Evolutionary conservation across 2,329 filamentous ascomycete genomes (phyloP), one percentile per base, ranked within the genome.

Genomic region (Colletotrichum liriopes): DNA sequence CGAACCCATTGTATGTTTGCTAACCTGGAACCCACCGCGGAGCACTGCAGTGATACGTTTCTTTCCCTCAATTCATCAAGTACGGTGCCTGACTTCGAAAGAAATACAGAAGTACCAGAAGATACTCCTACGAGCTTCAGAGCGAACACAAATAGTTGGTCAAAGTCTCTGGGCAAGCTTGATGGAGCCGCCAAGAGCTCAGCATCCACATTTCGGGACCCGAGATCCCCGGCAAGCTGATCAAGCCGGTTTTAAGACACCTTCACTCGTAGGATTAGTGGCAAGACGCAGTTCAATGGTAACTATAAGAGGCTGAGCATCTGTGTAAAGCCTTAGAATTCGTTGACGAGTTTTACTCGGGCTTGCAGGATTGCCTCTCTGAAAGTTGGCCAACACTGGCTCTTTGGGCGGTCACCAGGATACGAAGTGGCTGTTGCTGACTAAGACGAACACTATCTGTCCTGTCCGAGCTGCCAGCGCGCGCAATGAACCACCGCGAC

Each of bases 381-480:
- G 20, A 23, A 35, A 23, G 12, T 37, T 37, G n/a, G 23, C 35
- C 35, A 39, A 18, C 11, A 23, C 6, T 26, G n/a, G 54, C 12
- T 37, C 16, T 16, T 18, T 9, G 14, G n/a, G 26, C 8, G 35
- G 35, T 26, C 35, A 23, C n/a, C 54, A 58, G 23, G 54, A 32
- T 58, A n/a, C 3, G 12, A 56, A 14, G 54, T 20, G 54, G 47
- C 8, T 3, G 1, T 6, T 37, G 62, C 61, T 69, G 61, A 69
- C 67, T 69, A 69, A 69, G 52, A n/a, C 37, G 29, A 16, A 11
- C 8, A 11, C 8, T 18, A 55, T 67, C 58, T 67, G 67, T 39
- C 66, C 43, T n/a, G 54, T 52, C 43, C 32, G 32, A 43, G 37
- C 23, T 58, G 35, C 23, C 23, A n/a, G 9, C 43, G 47, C 35